phyloP scores from a whole-genome alignment of 108 stramenopile species.

The Cylindrotheca fusiformis region DNA sequence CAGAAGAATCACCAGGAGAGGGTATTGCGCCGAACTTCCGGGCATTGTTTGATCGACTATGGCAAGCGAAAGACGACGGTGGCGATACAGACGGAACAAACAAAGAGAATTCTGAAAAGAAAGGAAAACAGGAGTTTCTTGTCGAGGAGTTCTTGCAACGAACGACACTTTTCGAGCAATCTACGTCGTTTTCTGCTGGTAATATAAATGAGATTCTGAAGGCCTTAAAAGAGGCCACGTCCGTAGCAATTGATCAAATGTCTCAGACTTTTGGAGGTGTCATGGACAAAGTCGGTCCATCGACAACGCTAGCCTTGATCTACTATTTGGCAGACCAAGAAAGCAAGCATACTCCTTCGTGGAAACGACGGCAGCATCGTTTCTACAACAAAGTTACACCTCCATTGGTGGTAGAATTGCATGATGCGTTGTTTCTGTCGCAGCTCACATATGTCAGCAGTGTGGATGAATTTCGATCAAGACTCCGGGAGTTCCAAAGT shows the following conservation, averaged over 20 bases:
- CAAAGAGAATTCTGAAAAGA: not conserved
- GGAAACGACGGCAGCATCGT: conserved; percentile 75
- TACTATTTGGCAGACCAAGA: conserved; percentile 76
- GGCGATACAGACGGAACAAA: not conserved
- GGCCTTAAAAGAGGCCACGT: conserved; percentile 3
- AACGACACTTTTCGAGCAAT: not conserved
- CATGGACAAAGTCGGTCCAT: conserved; percentile 18
- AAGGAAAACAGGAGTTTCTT: conserved; percentile 2
- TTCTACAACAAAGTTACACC: conserved; percentile 47
- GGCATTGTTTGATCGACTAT: not conserved
- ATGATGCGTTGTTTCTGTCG: conserved; percentile 68
- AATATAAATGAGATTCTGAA: conserved; percentile 7
- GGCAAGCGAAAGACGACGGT: not conserved
- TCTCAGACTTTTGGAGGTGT: conserved; percentile 14
- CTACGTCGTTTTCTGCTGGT: not conserved
- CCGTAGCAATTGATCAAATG: conserved; percentile 16
- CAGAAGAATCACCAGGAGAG: not conserved
- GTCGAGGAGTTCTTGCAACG: conserved; percentile 1
- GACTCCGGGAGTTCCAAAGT: conserved; percentile 33
- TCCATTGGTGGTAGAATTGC: conserved; percentile 50
- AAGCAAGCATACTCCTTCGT: conserved; percentile 61
- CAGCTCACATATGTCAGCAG: conserved; percentile 69
- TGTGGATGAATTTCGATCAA: conserved; percentile 53
- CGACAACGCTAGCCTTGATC: conserved; percentile 16
- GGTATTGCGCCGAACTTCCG: not conserved